phyloP scores from a whole-genome alignment of 2,329 filamentous ascomycete species.

The Penicillium crustosum region DNA sequence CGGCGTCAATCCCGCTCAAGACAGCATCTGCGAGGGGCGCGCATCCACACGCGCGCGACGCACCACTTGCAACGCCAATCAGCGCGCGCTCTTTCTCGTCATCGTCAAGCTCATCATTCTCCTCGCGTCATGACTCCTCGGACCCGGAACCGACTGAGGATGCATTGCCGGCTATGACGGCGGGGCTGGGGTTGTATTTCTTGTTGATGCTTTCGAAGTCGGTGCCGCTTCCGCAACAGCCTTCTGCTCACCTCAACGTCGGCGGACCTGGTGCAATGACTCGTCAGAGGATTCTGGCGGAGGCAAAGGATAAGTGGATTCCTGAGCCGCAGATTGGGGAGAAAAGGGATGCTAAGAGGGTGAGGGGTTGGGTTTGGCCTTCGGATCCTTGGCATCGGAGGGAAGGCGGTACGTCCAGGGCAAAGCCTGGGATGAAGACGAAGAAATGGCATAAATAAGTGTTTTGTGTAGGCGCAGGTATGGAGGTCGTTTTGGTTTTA shows the following conservation, averaged over 20 bases:
- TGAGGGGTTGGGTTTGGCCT: conserved; percentile 63
- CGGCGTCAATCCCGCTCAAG: conserved; percentile 56
- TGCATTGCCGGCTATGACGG: conserved; percentile 49
- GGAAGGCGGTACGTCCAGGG: conserved; percentile 46
- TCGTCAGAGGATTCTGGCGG: conserved; percentile 53
- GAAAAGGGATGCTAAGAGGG: conserved; percentile 59
- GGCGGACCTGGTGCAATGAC: conserved; percentile 59
- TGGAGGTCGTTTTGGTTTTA: neutral
- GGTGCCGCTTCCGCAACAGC: conserved; percentile 57
- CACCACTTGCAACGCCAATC: conserved; percentile 33
- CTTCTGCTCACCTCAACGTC: conserved; percentile 60
- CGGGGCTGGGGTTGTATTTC: conserved; percentile 62
- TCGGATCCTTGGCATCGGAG: conserved; percentile 60
- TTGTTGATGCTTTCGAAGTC: conserved; percentile 66
- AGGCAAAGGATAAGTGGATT: conserved; percentile 62
- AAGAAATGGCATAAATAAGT: conserved; percentile 42
- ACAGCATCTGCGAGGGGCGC: conserved; percentile 37
- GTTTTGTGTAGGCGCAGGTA: neutral
- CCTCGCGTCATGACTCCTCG: conserved; percentile 22
- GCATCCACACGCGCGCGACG: conserved; percentile 14
- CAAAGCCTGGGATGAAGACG: conserved; percentile 24
- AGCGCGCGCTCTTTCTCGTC: conserved; percentile 31
- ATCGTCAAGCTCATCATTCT: conserved; percentile 15
- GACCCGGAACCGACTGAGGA: conserved; percentile 8
- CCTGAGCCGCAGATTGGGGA: conserved; percentile 61